Evolutionary conservation across 495 filamentous ascomycete species (phyloP).

Genomic region (Annulohypoxylon bovei): DNA sequence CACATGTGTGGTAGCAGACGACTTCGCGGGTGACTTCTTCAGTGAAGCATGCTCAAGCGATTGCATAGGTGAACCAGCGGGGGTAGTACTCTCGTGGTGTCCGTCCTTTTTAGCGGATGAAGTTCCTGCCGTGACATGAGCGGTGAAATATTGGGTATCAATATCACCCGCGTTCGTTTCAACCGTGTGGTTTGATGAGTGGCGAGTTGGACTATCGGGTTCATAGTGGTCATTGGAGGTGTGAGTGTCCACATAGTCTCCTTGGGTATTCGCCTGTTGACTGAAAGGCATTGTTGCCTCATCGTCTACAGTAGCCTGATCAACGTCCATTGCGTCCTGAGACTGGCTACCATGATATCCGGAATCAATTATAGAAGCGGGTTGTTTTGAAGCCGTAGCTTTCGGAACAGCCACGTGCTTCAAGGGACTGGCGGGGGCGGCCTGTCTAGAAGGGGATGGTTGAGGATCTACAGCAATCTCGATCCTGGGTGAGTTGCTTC

Average conservation of each 20-base stretch:
- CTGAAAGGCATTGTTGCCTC: slow-evolving; percentile 41
- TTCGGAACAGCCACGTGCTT: slow-evolving; percentile 33
- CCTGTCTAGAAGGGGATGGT: slow-evolving; percentile 30
- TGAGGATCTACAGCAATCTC: slow-evolving; percentile 50
- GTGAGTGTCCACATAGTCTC: slow-evolving; percentile 17
- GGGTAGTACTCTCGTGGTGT: slow-evolving; percentile 43
- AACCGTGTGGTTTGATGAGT: slow-evolving; percentile 26
- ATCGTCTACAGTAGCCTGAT: slow-evolving; percentile 26
- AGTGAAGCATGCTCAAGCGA: slow-evolving; percentile 19
- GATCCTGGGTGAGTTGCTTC: slow-evolving; percentile 51
- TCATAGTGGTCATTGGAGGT: slow-evolving; percentile 17
- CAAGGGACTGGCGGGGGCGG: slow-evolving; percentile 27
- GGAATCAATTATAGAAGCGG: slow-evolving; percentile 66
- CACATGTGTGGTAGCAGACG: slow-evolving; percentile 21
- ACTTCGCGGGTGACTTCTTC: slow-evolving; percentile 44
- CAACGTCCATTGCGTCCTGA: slow-evolving; percentile 51
- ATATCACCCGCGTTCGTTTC: slow-evolving; percentile 29
- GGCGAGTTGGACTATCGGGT: slow-evolving; percentile 21
- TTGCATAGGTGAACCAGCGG: slow-evolving; percentile 38
- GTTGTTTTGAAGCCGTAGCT: slow-evolving; percentile 24
- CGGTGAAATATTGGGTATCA: slow-evolving; percentile 40
- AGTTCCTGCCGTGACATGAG: slow-evolving; percentile 20
- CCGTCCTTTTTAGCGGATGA: slow-evolving; percentile 20
- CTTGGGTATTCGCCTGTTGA: slow-evolving; percentile 23
- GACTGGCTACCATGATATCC: slow-evolving; percentile 81